Base-by-base conservation (phyloP, 2,329 filamentous ascomycete genomes). In the Colletotrichum horii region DNA sequence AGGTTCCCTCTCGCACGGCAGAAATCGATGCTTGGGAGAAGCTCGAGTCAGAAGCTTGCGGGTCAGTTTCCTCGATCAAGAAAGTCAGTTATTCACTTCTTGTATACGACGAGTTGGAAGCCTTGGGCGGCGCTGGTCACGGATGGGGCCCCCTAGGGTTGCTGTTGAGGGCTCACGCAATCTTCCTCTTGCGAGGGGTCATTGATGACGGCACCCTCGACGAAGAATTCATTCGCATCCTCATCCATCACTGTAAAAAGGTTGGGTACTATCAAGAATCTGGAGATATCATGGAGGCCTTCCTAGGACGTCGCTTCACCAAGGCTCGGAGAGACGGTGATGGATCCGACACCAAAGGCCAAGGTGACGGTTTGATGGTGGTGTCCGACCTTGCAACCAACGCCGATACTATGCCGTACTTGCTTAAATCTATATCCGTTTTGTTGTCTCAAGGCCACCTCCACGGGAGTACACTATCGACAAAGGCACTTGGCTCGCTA, bases 21-120 rank as follows among this genome's bases (percentile, higher is more conserved):
- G 83, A 84, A 36, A 85, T 89, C n/a, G 86, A 90, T 71, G 80
- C 80, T 2, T 84, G 84, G 82, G 84, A 88, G 67, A 79, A 80
- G 34, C 77, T 81, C 15, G 83, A 87, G 24, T 82, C 85, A 6
- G 83, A 86, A 66, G 78, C 83, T 55, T 81, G 82, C 15, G 86
- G 85, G 4, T 84, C 83, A 0, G 78, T 82, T 19, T 83, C 83
- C 14, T 80, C 80, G 0, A 78, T 85, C 19, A 80, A 84, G n/a
- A 80, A 80, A 8, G 81, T 84, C 22, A 80, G 86, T 58, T 82
- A 87, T 7, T 87, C 88, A 0, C 82, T 84, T 16, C 83, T 87
- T 6, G 83, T 90, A 26, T 91, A 91, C 77, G 83, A 86, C 60
- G 86, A 90, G 19, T 78, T 91, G 19, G 88, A 91, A 77, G 77